phyloP scores from a whole-genome alignment of 2,329 filamentous ascomycete genomes.

The Scedosporium apiospermum region DNA sequence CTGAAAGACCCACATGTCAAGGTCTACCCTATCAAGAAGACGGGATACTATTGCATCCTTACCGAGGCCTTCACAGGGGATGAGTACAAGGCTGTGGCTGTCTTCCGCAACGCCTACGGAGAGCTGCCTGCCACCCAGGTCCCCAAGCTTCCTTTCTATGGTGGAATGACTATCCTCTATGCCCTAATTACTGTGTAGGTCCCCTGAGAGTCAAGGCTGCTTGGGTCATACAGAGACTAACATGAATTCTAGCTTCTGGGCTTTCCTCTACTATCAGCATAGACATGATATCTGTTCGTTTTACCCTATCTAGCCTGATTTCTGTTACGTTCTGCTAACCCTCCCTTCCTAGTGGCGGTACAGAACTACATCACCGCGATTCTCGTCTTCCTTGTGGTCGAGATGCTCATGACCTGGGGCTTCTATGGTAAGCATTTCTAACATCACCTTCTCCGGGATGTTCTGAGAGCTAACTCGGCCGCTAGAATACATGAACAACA shows the following conservation, averaged over 20 bases:
- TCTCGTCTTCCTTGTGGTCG: conserved; percentile 82
- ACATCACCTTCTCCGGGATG: neutral
- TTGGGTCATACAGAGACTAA: neutral
- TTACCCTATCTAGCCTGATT: neutral
- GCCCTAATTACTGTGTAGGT: conserved; percentile 67
- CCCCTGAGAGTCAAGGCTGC: neutral
- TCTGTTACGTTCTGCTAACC: neutral
- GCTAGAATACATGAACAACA: conserved; percentile 79
- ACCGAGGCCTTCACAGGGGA: conserved; percentile 60
- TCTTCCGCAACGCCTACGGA: conserved; percentile 93
- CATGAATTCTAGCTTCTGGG: conserved; percentile 61
- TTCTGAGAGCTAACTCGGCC: neutral
- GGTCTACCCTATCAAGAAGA: conserved; percentile 78
- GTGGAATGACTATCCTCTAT: conserved; percentile 87
- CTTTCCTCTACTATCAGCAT: conserved; percentile 90
- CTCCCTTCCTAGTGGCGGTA: conserved; percentile 57
- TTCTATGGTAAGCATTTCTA: conserved; percentile 59
- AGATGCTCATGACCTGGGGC: conserved; percentile 98
- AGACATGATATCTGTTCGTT: conserved; percentile 73
- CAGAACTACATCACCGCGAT: conserved; percentile 99
- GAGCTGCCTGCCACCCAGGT: conserved; percentile 94
- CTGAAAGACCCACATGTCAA: conserved; percentile 65
- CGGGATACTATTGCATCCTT: conserved; percentile 91
- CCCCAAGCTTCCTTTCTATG: conserved; percentile 94
- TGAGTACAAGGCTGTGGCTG: conserved; percentile 71